Evolutionary conservation across 2,329 filamentous ascomycete species (phyloP), one percentile per base, ranked within the genome.

Genomic region (Monosporascus sp.): DNA sequence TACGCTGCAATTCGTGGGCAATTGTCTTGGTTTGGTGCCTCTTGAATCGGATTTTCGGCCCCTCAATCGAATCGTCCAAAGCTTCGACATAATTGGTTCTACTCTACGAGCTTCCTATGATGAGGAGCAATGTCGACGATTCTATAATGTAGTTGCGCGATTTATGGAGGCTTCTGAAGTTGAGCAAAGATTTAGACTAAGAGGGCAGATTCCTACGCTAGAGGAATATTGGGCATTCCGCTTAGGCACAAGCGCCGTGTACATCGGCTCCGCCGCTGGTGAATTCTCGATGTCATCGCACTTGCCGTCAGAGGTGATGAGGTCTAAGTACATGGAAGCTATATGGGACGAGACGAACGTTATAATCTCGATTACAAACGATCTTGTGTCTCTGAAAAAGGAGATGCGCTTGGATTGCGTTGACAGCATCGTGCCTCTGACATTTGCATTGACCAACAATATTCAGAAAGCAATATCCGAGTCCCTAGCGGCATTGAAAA

Each of bases 201-300:
- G 46, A 7, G 55, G 52, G 2, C 37, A 47, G 5, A 25, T 65
- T 3, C 58, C 60, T 1, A 60, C 59, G 1, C 6, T 63, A 1
- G 51, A 59, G 17, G 54, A 63, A 27, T 65, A 61, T 50, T 61
- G 58, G 63, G 20, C 25, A 15, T 54, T 54, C 41, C 54, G 63
- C 20, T 53, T 63, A 39, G 61, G 63, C n/a, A 59, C 60, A 4
- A 65, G 59, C 54, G 59, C 58, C 24, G 59, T 62, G 25, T 58
- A 54, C 35, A 54, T 60, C 37, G 47, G 47, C 39, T 45, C 56
- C 3, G 60, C 59, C 2, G 46, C 51, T 20, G 53, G 50, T 27
- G 63, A 64, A 54, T 63, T 56, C 52, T 57, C 56, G 4, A 25
- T 55, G 41, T 17, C 24, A 2, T 17, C 53, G 22, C 51, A 44